phyloP scores from a whole-genome alignment of 345 rosid genomes.

The Hypericum perforatum region DNA sequence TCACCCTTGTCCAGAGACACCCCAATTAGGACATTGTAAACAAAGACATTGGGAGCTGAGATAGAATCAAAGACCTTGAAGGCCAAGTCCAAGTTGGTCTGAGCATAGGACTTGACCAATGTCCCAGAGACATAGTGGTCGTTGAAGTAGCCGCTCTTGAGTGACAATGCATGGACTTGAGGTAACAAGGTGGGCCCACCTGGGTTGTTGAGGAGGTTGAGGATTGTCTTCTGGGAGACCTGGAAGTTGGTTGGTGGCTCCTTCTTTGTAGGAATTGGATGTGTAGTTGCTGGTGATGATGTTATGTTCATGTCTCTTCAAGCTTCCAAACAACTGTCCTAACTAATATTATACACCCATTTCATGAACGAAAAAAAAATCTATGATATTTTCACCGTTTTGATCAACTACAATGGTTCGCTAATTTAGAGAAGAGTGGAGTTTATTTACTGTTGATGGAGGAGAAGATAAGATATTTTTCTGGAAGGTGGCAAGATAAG shows the following conservation, averaged over 20 bases:
- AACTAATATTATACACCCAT: no score
- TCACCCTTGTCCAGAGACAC: constrained; percentile 23
- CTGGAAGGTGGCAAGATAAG: no score
- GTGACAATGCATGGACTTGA: constrained; percentile 26
- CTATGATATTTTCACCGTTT: no score
- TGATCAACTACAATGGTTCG: no score
- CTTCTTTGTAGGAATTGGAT: constrained; percentile 1
- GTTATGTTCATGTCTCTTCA: constrained; percentile 14
- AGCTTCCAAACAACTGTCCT: not conserved
- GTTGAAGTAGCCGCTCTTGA: constrained; percentile 29
- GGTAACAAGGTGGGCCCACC: constrained; percentile 18
- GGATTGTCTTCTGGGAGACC: constrained; percentile 21
- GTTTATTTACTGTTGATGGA: no score
- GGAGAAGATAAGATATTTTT: no score
- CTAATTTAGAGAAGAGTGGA: no score
- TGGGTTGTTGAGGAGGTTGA: constrained; percentile 25
- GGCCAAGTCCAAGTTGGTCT: constrained; percentile 17
- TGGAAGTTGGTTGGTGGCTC: constrained; percentile 18
- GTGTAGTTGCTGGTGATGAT: constrained; percentile 11
- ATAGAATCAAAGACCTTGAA: constrained; percentile 25
- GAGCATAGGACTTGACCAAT: constrained; percentile 27
- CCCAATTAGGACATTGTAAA: constrained; percentile 29
- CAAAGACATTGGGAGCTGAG: constrained; percentile 34
- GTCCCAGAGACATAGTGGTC: constrained; percentile 39
- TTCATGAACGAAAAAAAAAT: no score